These are phyloP conservation scores for Nectriaceae sp. DNA, from an alignment of 2,329 filamentous ascomycete species.

Conservation along the genomic window DNA sequence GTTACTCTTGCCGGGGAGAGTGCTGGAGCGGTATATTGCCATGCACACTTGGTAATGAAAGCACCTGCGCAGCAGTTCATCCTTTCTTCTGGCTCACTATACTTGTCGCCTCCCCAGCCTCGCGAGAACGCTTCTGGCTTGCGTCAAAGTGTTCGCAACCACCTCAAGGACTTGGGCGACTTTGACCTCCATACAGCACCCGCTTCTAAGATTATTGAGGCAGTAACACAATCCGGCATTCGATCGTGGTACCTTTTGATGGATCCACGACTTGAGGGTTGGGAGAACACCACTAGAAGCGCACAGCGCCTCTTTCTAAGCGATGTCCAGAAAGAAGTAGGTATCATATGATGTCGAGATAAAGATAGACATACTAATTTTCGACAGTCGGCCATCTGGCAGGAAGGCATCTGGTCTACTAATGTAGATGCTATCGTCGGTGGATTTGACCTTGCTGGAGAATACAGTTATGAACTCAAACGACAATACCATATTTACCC, in stretches of 20 bases:
- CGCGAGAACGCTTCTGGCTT: conserved; percentile 1
- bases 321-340: conserved; percentile 45
- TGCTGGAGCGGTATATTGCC: conserved; percentile 46
- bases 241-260: conserved; percentile 45
- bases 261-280: conserved; percentile 36
- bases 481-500: conserved; percentile 41
- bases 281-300: conserved; percentile 35
- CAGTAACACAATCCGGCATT: conserved; percentile 37
- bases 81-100: conserved; percentile 43
- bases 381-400: conserved; percentile 44
- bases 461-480: conserved; percentile 34
- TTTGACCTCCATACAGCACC: conserved; percentile 5
- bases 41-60: conserved; percentile 42
- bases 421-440: conserved; percentile 34
- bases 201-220: conserved; percentile 30
- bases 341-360: neutral
- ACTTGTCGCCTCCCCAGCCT: conserved; percentile 44
- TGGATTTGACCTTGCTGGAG: conserved; percentile 35
- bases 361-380: neutral
- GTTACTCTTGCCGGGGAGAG: conserved; percentile 48
- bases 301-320: conserved; percentile 42
- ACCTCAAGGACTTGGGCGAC: neutral
- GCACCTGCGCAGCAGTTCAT: conserved; percentile 38
- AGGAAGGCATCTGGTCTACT: conserved; percentile 41
- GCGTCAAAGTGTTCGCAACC: neutral